Evolutionary conservation across 2,329 filamentous ascomycete genomes (phyloP).

Genomic region (Leptosphaerulina australis): DNA sequence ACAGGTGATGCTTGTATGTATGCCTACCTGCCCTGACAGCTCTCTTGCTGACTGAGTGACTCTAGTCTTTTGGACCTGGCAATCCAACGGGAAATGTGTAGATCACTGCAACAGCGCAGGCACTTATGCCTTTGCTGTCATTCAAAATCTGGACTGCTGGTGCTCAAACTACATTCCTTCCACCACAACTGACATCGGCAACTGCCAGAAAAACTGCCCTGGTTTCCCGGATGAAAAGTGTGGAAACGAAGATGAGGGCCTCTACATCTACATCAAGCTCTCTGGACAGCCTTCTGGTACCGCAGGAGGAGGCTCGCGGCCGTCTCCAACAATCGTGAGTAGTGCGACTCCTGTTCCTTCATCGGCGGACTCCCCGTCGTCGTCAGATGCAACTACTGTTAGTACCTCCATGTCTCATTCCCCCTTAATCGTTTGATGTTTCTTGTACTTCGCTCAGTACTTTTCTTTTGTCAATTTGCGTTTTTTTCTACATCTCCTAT

Average conservation of each 20-base stretch:
- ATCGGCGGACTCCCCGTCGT: conserved; percentile 21
- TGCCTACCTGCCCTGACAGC: background rate
- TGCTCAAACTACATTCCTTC: conserved; percentile 72
- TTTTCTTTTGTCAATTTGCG: conserved; percentile 2
- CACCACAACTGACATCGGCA: conserved; percentile 44
- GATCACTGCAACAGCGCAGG: conserved; percentile 60
- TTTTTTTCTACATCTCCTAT: conserved; percentile 2
- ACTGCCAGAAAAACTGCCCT: conserved; percentile 67
- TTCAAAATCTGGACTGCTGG: conserved; percentile 72
- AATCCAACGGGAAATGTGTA: conserved; percentile 73
- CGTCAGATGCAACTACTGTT: conserved; percentile 32
- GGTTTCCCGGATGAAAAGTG: conserved; percentile 72
- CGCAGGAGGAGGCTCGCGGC: conserved; percentile 42
- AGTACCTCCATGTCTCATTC: conserved; percentile 36
- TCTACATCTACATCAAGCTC: conserved; percentile 69
- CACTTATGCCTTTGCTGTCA: conserved; percentile 69
- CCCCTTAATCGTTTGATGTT: conserved; percentile 21
- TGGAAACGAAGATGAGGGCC: conserved; percentile 59
- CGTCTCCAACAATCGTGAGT: conserved; percentile 39
- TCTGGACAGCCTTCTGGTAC: conserved; percentile 64
- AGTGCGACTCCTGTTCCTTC: conserved; percentile 23
- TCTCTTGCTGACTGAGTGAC: conserved; percentile 12
- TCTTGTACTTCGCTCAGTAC: conserved; percentile 6
- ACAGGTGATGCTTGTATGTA: conserved; percentile 45
- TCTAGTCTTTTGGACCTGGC: conserved; percentile 47